These are phyloP conservation scores for Microcyclospora pomicola DNA, from an alignment of 2,329 filamentous ascomycete genomes.

Conservation along the genomic window DNA sequence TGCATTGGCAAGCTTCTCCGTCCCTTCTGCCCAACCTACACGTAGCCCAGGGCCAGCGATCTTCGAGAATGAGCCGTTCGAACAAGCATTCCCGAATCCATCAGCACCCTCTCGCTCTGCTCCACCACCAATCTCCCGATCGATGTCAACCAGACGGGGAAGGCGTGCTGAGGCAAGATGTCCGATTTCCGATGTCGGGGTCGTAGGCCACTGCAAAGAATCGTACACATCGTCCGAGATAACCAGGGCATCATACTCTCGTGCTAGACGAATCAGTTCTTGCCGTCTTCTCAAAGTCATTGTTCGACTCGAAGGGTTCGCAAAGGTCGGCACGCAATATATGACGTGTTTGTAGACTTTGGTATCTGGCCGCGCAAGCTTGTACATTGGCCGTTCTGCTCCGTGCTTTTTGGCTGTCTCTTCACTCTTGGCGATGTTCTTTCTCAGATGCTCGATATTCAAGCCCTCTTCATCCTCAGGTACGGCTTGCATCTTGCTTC, in stretches of 20 bases:
- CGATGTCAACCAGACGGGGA: constrained; percentile 67
- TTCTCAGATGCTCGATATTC: constrained; percentile 48
- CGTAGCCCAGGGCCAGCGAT: constrained; percentile 67
- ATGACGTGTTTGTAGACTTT: constrained; percentile 74
- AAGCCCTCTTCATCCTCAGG: constrained; percentile 68
- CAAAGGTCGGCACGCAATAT: constrained; percentile 77
- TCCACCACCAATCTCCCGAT: constrained; percentile 50
- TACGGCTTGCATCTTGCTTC: constrained; percentile 47
- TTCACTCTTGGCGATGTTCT: constrained; percentile 38
- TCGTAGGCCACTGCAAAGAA: constrained; percentile 63
- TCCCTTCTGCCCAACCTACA: constrained; percentile 78
- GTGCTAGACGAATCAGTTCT: constrained; percentile 59
- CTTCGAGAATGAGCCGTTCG: constrained; percentile 86
- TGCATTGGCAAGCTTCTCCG: constrained; percentile 44
- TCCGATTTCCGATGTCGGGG: constrained; percentile 3
- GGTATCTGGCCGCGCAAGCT: constrained; percentile 44
- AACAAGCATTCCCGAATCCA: constrained; percentile 65
- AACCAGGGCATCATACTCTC: constrained; percentile 67
- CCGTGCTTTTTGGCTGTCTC: constrained; percentile 16
- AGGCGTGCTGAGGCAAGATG: constrained; percentile 28
- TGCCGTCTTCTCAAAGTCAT: constrained; percentile 58
- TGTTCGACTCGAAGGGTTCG: constrained; percentile 75
- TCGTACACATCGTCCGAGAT: constrained; percentile 91
- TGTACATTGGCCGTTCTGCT: constrained; percentile 24
- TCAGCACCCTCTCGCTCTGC: constrained; percentile 33